Evolutionary conservation across 495 filamentous ascomycete genomes (phyloP), one percentile per base, ranked within the genome.

Genomic region (Neurospora terricola): DNA sequence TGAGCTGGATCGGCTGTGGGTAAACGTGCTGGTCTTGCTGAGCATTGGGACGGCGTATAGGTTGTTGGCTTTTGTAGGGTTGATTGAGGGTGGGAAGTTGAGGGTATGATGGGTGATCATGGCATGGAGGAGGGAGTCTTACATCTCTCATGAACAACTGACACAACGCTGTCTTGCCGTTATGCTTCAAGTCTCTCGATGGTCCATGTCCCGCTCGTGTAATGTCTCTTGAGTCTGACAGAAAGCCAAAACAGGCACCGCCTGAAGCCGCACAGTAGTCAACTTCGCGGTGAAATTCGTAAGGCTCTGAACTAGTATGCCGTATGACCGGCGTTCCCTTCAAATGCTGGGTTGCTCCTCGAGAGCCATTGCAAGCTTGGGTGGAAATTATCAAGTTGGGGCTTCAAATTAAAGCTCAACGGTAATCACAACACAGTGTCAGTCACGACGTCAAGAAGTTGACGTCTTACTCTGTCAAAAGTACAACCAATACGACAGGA

Each of bases 1-100:
- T 72, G 75, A 74, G 16, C 76, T 87, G 3, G 78, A 82, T 39
- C 72, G 79, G 73, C 78, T 81, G 70, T 78, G 76, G 70, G 39
- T 75, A 23, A 87, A 88, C 73, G 68, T 86, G 36, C 40, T 75
- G 42, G 71, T 82, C 27, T 62, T 86, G 71, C 59, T 83, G 37
- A 72, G 70, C 16, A 81, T 86, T 54, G 84, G 84, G 16, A 79
- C 78, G 7, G 62, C 77, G 21, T 85, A 85, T 72, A 74, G 84
- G 18, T 42, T 84, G 5, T 37, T 86, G 38, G 84, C 84, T 14
- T 86, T 83, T 72, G 43, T 79, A 30, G 84, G 82, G 6, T 70
- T 86, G 75, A 71, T 82, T 66, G 54, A 34, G 10, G 80, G 80
- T 54, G 45, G 45, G 10, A 54, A 23, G 21, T 7, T 27, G 48